A percentile compares a stretch with the other conserved stretches of the same genome.
phyloP scores from a whole-genome alignment of 768 basidiomycete species.

The Lactarius indigo region DNA sequence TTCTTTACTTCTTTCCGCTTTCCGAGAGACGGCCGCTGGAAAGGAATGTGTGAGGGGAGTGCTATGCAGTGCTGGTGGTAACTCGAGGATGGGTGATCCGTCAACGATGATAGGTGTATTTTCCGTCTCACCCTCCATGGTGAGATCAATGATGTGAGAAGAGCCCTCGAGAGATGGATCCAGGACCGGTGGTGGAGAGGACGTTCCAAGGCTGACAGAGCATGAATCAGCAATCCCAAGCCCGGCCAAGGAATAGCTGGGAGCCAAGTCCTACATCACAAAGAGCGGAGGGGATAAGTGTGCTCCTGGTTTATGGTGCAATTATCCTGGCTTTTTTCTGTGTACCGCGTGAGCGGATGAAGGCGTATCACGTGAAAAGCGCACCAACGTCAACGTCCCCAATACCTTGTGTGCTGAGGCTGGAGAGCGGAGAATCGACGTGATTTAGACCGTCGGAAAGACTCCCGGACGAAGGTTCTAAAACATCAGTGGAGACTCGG shows the following conservation, averaged over 20 bases:
- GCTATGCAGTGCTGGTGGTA: not conserved
- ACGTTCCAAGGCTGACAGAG: not conserved
- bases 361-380: not conserved
- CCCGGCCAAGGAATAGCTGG: not conserved
- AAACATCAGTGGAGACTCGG: not conserved
- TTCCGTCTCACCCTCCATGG: slow-evolving; percentile 16
- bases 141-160: slow-evolving; percentile 20
- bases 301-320: not conserved
- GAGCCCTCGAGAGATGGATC: slow-evolving; percentile 1
- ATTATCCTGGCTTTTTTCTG: slow-evolving; percentile 7
- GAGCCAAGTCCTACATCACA: slow-evolving; percentile 1
- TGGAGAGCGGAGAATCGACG: not conserved
- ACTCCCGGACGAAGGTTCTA: not conserved
- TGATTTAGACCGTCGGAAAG: not conserved
- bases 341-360: not conserved
- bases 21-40: not conserved
- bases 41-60: not conserved
- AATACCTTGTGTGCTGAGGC: not conserved
- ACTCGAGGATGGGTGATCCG: slow-evolving; percentile 15
- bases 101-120: slow-evolving; percentile 19
- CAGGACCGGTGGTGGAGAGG: not conserved
- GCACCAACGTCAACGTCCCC: slow-evolving; percentile 11
- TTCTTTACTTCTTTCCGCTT: slow-evolving; percentile 6
- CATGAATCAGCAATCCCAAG: not conserved
- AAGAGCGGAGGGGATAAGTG: not conserved